These are phyloP conservation scores for Aspergillus oerlinghausenensis DNA, from an alignment of 2,329 filamentous ascomycete species.

Conservation along the genomic window DNA sequence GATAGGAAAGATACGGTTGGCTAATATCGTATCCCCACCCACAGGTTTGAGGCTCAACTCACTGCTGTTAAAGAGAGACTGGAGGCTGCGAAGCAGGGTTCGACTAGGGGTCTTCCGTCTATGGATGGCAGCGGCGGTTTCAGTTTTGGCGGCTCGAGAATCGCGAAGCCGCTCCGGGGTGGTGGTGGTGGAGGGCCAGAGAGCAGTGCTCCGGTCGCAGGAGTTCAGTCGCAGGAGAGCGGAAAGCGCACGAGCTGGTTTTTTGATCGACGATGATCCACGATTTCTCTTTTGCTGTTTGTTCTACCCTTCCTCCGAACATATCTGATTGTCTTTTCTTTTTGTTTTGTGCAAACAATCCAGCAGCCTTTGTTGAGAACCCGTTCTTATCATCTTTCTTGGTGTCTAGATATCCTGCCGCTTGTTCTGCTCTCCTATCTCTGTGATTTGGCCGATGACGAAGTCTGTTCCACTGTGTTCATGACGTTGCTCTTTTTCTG, in stretches of 20 bases:
- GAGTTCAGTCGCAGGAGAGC: conserved; percentile 65
- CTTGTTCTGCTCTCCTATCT: background rate
- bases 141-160: conserved; percentile 60
- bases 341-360: background rate
- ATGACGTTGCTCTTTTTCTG: background rate
- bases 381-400: background rate
- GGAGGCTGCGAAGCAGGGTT: conserved; percentile 88
- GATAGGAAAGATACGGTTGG: background rate
- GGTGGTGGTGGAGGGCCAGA: conserved; percentile 32
- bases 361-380: background rate
- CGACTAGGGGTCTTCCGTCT: conserved; percentile 74
- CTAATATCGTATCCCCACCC: conserved; percentile 9
- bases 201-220: conserved; percentile 34
- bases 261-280: conserved; percentile 42
- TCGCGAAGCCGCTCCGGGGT: conserved; percentile 62
- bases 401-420: conserved; percentile 2
- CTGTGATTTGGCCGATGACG: conserved; percentile 1
- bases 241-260: conserved; percentile 60
- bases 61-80: conserved; percentile 96
- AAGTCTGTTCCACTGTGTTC: background rate
- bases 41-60: conserved; percentile 93
- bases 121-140: conserved; percentile 64
- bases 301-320: conserved; percentile 20
- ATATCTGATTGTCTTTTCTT: conserved; percentile 13
- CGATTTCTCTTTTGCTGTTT: conserved; percentile 24